These are phyloP conservation scores for Exidia glandulosa DNA, from an alignment of 768 basidiomycete species.

Conservation along the genomic window DNA sequence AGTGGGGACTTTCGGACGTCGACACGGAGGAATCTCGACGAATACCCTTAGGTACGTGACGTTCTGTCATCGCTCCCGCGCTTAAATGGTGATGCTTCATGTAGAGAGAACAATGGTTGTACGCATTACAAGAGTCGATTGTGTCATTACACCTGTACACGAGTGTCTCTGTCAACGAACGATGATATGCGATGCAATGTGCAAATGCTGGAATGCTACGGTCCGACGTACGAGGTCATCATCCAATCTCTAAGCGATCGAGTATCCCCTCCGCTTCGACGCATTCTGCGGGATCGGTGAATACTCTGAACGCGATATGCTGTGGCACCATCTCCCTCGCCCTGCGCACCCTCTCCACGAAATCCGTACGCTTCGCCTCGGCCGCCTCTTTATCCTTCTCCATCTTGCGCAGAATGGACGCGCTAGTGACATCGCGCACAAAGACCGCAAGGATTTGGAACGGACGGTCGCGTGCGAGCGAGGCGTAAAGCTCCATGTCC, in stretches of 20 bases:
- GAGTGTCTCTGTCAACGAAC: too few relatives aligned
- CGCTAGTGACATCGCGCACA: constrained; percentile 59
- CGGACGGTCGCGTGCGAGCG: constrained; percentile 46
- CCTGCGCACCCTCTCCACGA: constrained; percentile 54
- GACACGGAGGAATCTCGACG: too few relatives aligned
- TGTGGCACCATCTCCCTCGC: constrained; percentile 49
- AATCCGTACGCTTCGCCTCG: background rate
- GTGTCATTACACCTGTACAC: too few relatives aligned
- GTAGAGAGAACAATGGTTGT: too few relatives aligned
- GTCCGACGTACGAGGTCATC: too few relatives aligned
- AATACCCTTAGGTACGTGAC: too few relatives aligned
- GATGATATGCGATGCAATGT: too few relatives aligned
- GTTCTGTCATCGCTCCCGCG: too few relatives aligned
- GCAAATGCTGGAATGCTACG: too few relatives aligned
- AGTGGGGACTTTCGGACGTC: too few relatives aligned
- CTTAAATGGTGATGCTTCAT: too few relatives aligned
- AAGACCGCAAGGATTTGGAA: constrained; percentile 68
- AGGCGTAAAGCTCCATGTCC: constrained; percentile 82
- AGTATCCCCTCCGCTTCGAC: constrained; percentile 30
- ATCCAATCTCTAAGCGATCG: background rate
- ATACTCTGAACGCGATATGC: constrained; percentile 50
- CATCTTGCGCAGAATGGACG: background rate
- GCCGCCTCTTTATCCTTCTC: background rate
- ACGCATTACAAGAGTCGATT: too few relatives aligned
- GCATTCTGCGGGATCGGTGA: constrained; percentile 59